Conservation (phyloP, 768 basidiomycete species). For the Boletus tylopilopsis region DNA sequence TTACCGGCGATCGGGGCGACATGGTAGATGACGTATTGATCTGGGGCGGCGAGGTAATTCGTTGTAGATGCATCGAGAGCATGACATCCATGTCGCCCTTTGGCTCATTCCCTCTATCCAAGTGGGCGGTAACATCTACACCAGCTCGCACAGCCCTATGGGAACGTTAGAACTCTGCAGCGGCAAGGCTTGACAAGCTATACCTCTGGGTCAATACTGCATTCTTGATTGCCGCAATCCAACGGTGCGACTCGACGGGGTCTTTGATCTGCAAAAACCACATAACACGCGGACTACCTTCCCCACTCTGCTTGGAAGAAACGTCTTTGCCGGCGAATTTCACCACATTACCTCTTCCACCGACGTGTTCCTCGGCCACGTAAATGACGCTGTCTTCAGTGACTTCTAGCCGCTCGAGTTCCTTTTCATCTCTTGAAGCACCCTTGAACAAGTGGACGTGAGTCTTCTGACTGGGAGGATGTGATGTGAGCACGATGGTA, state of each 20-base stretch:
- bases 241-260: conserved; percentile 59
- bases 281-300: conserved; percentile 12
- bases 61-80: conserved; percentile 73
- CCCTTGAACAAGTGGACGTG: conserved; percentile 77
- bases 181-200: background rate
- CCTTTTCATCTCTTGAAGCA: conserved; percentile 53
- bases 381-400: conserved; percentile 75
- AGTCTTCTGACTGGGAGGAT: conserved; percentile 31
- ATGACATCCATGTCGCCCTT: conserved; percentile 82
- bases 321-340: conserved; percentile 66
- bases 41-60: conserved; percentile 37
- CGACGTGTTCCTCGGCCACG: conserved; percentile 55
- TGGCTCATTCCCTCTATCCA: conserved; percentile 51
- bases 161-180: background rate
- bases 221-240: conserved; percentile 74
- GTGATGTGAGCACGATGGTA: conserved; percentile 56
- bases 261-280: conserved; percentile 71
- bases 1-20: conserved; percentile 11
- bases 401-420: conserved; percentile 72
- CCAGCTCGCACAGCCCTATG: conserved; percentile 67
- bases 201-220: conserved; percentile 71
- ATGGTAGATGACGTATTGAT: conserved; percentile 8
- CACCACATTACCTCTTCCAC: conserved; percentile 50
- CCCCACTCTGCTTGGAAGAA: conserved; percentile 36
- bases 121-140: conserved; percentile 44